Evolutionary conservation across 2,329 filamentous ascomycete species (phyloP).

Genomic region (Alternaria consortialis): DNA sequence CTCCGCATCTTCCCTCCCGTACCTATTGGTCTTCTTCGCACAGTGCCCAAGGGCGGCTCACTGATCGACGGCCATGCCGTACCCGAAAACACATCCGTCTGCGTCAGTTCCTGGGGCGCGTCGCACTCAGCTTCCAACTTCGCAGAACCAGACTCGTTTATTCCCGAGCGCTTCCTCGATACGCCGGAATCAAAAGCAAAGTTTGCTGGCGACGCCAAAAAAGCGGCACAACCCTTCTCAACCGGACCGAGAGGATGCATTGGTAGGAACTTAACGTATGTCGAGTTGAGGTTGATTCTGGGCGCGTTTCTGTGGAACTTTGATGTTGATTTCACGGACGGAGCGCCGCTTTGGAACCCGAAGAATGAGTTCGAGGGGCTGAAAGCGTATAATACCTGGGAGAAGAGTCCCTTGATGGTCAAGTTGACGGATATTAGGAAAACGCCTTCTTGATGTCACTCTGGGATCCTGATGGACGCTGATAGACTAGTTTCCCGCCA

Average conservation of each 20-base stretch:
- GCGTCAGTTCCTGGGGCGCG: conserved; percentile 39
- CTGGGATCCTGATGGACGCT: neutral
- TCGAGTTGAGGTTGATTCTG: conserved; percentile 45
- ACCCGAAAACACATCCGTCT: conserved; percentile 44
- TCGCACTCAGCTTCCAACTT: conserved; percentile 47
- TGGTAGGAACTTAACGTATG: conserved; percentile 47
- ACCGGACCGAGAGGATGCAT: conserved; percentile 45
- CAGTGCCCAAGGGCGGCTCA: conserved; percentile 48
- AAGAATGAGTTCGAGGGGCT: conserved; percentile 39
- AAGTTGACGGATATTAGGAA: conserved; percentile 42
- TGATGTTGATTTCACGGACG: conserved; percentile 45
- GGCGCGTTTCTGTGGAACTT: conserved; percentile 48
- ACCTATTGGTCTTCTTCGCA: conserved; percentile 52
- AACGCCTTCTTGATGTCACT: conserved; percentile 12
- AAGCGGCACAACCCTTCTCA: conserved; percentile 45
- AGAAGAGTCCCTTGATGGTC: conserved; percentile 46
- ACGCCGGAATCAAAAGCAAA: conserved; percentile 22
- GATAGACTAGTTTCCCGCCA: neutral
- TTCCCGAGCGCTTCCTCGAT: conserved; percentile 49
- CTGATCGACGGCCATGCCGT: conserved; percentile 51
- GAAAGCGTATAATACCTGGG: conserved; percentile 46
- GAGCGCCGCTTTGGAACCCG: conserved; percentile 40
- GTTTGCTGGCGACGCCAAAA: conserved; percentile 37
- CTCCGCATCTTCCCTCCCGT: conserved; percentile 59
- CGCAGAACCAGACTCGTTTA: conserved; percentile 41